Percentiles rank a stretch among this genome's conserved stretches.
Conservation (phyloP, 2,329 filamentous ascomycete species). For the Simplicillium sp. region DNA sequence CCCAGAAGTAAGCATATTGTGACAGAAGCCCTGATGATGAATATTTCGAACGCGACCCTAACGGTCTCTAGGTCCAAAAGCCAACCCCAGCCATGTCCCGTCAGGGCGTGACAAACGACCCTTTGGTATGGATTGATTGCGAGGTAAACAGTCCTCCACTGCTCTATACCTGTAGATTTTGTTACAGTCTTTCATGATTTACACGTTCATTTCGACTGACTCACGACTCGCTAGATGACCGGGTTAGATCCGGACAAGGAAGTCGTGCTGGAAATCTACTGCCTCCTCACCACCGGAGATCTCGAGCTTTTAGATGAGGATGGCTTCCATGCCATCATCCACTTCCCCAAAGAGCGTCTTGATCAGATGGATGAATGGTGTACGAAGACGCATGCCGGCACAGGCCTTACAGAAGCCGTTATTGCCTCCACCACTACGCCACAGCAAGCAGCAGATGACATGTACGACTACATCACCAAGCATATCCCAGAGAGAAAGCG, state of each 20-base stretch:
- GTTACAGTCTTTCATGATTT: conserved; percentile 3
- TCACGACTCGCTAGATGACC: conserved; percentile 62
- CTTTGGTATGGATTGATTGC: conserved; percentile 78
- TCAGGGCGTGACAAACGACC: conserved; percentile 30
- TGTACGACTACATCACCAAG: conserved; percentile 70
- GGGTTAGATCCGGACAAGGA: conserved; percentile 61
- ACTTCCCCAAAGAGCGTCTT: conserved; percentile 61
- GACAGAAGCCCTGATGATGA: too few relatives aligned
- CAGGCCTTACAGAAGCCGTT: conserved; percentile 73
- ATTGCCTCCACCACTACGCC: conserved; percentile 64
- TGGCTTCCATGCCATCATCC: conserved; percentile 74
- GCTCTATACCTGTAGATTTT: too few relatives aligned
- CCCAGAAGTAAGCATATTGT: too few relatives aligned
- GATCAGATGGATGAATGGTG: conserved; percentile 87
- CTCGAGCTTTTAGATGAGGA: conserved; percentile 65
- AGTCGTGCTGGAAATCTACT: conserved; percentile 84
- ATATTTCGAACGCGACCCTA: too few relatives aligned
- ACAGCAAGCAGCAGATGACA: conserved; percentile 57
- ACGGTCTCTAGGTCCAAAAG: background rate
- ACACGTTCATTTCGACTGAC: conserved; percentile 1
- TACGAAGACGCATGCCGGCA: conserved; percentile 64
- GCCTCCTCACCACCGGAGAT: conserved; percentile 76
- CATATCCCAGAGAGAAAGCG: conserved; percentile 56
- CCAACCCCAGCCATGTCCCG: background rate
- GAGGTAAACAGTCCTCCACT: conserved; percentile 32